A percentile compares a stretch with the other conserved stretches of the same genome.
phyloP scores from a whole-genome alignment of 2,329 filamentous ascomycete genomes.

The Arthrobotrys megalospora region DNA sequence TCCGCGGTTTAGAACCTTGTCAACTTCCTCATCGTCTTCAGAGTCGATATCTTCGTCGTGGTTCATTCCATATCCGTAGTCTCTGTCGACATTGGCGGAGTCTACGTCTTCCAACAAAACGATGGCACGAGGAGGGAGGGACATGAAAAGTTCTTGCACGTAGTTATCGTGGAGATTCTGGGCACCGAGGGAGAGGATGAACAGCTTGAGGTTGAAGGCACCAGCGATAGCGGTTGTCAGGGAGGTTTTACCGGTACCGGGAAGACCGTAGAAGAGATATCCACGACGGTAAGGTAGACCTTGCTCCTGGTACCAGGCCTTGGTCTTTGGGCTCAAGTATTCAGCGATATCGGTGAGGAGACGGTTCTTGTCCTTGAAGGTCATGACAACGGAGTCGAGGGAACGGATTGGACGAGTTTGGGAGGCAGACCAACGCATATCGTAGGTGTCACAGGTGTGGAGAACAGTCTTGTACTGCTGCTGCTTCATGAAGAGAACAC shows the following conservation, averaged over 20 bases:
- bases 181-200: conserved; percentile 76
- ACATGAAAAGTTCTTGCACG: conserved; percentile 76
- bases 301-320: conserved; percentile 85
- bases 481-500: conserved; percentile 72
- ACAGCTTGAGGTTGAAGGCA: conserved; percentile 79
- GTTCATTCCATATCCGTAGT: conserved; percentile 60
- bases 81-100: conserved; percentile 70
- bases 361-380: conserved; percentile 74
- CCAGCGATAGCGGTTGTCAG: conserved; percentile 80
- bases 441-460: conserved; percentile 73
- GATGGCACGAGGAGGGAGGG: conserved; percentile 79
- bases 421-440: conserved; percentile 75
- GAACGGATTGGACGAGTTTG: conserved; percentile 75
- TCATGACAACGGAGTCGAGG: conserved; percentile 77
- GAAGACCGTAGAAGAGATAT: conserved; percentile 85
- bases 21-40: conserved; percentile 66
- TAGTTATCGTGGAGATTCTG: conserved; percentile 76
- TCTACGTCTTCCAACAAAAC: conserved; percentile 84
- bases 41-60: conserved; percentile 61
- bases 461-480: conserved; percentile 77
- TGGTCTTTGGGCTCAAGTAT: conserved; percentile 75
- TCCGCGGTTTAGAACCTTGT: conserved; percentile 66
- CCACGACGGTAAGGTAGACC: conserved; percentile 89
- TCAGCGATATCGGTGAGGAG: conserved; percentile 76
- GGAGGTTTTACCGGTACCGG: conserved; percentile 84